Conservation (phyloP, 108 stramenopile species). For the Cyclotella sp. region DNA sequence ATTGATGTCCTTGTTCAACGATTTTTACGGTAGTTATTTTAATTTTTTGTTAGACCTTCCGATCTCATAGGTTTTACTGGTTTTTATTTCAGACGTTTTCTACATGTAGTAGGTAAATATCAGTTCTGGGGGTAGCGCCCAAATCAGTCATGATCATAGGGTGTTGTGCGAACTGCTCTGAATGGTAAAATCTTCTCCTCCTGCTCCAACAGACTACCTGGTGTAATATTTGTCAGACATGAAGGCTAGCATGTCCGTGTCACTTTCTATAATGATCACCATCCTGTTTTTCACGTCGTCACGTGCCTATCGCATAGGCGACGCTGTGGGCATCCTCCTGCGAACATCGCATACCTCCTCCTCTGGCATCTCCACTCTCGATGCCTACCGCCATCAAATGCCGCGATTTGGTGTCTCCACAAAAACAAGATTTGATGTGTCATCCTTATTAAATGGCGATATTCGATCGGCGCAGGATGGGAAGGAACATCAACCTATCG, state of each 20-base stretch:
- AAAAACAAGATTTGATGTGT: constrained; percentile 28
- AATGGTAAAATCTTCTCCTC: too few relatives aligned
- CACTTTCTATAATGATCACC: neutral
- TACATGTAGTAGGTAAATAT: too few relatives aligned
- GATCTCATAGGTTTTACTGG: too few relatives aligned
- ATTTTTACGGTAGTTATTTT: too few relatives aligned
- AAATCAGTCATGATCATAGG: too few relatives aligned
- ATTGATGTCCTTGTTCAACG: too few relatives aligned
- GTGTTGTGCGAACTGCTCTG: too few relatives aligned
- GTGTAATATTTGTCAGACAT: neutral
- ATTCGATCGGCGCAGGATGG: neutral
- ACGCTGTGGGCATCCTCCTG: constrained; percentile 46
- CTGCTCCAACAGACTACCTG: too few relatives aligned
- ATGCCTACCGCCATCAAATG: constrained; percentile 48
- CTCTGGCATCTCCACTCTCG: constrained; percentile 17
- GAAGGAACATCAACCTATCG: neutral
- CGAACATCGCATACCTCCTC: constrained; percentile 18
- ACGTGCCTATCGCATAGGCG: constrained; percentile 32
- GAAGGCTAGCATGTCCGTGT: neutral
- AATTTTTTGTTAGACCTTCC: too few relatives aligned
- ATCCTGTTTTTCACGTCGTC: neutral
- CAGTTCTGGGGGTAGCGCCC: too few relatives aligned
- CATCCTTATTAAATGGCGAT: constrained; percentile 12
- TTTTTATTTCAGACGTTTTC: too few relatives aligned
- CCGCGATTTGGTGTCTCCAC: constrained; percentile 52